Percentiles rank a stretch among this genome's conserved stretches.
Conservation (phyloP, 441 rosid species). For the Hura crepitans region DNA sequence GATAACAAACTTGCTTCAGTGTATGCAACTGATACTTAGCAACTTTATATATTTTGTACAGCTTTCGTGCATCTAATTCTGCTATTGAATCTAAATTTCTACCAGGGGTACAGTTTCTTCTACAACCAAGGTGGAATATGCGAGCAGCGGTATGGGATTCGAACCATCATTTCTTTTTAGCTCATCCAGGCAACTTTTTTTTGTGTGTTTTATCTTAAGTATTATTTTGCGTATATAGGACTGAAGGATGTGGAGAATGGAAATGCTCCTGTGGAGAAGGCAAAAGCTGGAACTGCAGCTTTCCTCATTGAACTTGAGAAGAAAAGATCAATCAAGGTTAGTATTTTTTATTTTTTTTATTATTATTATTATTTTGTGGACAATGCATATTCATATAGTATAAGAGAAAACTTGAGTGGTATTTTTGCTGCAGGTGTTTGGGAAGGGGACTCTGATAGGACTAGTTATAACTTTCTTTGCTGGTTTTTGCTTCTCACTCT, state of each 20-base stretch:
- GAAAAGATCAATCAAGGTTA: conserved; percentile 78
- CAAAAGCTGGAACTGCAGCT: conserved; percentile 67
- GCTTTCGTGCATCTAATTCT: too few species aligned
- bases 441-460: conserved; percentile 68
- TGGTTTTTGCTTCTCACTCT: conserved; percentile 75
- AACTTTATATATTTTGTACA: too few species aligned
- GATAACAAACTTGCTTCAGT: neutral
- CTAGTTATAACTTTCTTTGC: conserved; percentile 66
- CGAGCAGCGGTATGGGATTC: conserved; percentile 32
- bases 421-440: conserved; percentile 56
- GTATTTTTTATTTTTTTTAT: neutral
- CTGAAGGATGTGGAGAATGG: conserved; percentile 40
- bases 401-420: neutral
- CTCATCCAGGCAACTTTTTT: neutral
- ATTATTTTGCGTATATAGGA: conserved; percentile 17
- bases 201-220: neutral
- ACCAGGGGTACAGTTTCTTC: conserved; percentile 30
- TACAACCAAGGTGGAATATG: conserved; percentile 21
- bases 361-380: neutral
- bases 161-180: neutral
- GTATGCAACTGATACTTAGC: too few species aligned
- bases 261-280: conserved; percentile 31
- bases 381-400: too few species aligned
- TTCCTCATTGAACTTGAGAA: conserved; percentile 71
- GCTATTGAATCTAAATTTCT: conserved; percentile 5